Evolutionary conservation across 257 asterid genomes (phyloP), one percentile per base, ranked within the genome.

Genomic region (Solanum bulbocastanum): DNA sequence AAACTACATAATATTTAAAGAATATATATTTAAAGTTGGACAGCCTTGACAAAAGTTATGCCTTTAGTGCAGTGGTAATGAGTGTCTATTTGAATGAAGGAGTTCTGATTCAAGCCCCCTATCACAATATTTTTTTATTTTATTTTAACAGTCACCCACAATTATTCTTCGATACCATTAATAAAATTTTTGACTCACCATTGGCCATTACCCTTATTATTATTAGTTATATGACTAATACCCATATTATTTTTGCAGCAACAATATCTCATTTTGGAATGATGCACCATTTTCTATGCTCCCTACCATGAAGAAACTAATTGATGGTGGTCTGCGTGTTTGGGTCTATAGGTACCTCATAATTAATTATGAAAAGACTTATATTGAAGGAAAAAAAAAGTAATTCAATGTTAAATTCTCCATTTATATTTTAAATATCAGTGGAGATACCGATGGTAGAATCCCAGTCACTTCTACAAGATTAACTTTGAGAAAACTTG

Each of bases 401-500:
- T 56, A 75, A 27, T 42, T 32, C 12, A 82, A 46, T 18, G 30
- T 30, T 16, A 46, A 13, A 9, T 13, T 20, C 23, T 69, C 13
- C 8, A 40, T 44, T 13, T 74, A 52, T 52, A 52, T 76, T 15
- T 22, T 58, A 7, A 36, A 36, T 83, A 39, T 88, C 81, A 96
- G 99, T 75, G 98, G 98, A 83, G 98, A 95, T 52, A 94, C 94
- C 0, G 98, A 95, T 62, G 98, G 95, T 42, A 91, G 97, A 89
- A 92, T 95, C 52, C 97, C 98, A 10, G 97, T 94, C 20, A 94
- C 98, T 0, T 83, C 92, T 69, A 95, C 98, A 12, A 93, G 97
- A 71, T 89, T 89, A 79, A 73, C 95, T 22, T 81, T 95, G 46
- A 90, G n/a, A 49, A 94, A 94, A 88, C 90, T 95, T 56, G 94